phyloP scores from a whole-genome alignment of 1,139 yeast genomes.

The Yamadazyma taylorii region DNA sequence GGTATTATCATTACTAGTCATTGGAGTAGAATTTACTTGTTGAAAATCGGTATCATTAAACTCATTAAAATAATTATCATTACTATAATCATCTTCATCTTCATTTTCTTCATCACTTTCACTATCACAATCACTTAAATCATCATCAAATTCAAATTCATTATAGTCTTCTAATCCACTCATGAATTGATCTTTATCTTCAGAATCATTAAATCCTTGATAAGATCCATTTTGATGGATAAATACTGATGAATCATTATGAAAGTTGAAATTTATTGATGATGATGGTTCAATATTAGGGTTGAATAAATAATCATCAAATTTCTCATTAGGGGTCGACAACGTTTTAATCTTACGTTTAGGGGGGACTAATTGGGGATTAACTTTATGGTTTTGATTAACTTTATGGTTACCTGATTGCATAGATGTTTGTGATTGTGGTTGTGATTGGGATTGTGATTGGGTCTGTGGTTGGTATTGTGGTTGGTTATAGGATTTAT shows the following conservation, averaged over 20 bases:
- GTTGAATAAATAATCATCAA: constrained; percentile 40
- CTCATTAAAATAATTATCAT: constrained; percentile 7
- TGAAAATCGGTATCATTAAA: constrained; percentile 1
- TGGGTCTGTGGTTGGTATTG: neutral
- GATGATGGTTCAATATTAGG: constrained; percentile 48
- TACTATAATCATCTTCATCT: constrained; percentile 11
- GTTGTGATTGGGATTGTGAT: neutral
- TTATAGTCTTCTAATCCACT: constrained; percentile 39
- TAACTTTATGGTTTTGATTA: neutral
- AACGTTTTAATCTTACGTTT: constrained; percentile 39
- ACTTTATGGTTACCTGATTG: neutral
- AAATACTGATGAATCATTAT: constrained; percentile 30
- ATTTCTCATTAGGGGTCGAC: constrained; percentile 19
- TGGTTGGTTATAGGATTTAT: constrained; percentile 10
- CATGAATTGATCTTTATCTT: constrained; percentile 26
- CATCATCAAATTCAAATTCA: constrained; percentile 21
- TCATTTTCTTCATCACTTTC: constrained; percentile 11
- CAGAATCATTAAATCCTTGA: constrained; percentile 28
- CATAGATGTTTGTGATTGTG: too few relatives aligned
- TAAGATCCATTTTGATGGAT: constrained; percentile 21
- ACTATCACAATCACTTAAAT: constrained; percentile 15
- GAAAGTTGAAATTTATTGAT: constrained; percentile 27
- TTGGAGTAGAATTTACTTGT: constrained; percentile 1
- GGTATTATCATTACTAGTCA: constrained; percentile 1
- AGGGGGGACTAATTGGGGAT: constrained; percentile 8